These are phyloP conservation scores for Candida ortonii DNA, from an alignment of 805 yeast species.

Conservation along the genomic window DNA sequence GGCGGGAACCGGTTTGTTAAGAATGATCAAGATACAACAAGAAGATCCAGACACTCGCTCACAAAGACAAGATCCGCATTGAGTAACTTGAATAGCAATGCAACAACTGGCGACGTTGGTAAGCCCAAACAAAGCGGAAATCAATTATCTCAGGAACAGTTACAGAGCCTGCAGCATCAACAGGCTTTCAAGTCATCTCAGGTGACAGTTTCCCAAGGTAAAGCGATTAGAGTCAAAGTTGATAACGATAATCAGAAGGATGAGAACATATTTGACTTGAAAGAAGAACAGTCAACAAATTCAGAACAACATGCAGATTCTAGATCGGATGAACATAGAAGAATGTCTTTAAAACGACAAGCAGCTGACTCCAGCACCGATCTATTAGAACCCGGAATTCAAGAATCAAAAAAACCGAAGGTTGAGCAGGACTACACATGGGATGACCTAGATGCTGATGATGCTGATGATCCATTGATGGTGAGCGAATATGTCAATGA, in stretches of 20 bases:
- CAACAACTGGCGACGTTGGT: conserved; percentile 8
- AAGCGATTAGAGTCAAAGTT: conserved; percentile 14
- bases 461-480: conserved; percentile 75
- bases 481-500: conserved; percentile 89
- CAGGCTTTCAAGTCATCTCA: conserved; percentile 7
- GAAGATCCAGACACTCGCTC: conserved; percentile 17
- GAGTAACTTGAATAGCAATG: conserved; percentile 26
- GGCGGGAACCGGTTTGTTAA: conserved; percentile 14
- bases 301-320: conserved; percentile 5
- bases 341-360: conserved; percentile 44
- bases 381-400: conserved; percentile 26
- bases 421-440: conserved; percentile 45
- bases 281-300: conserved; percentile 4
- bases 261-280: conserved; percentile 1
- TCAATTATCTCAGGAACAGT: conserved; percentile 12
- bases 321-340: conserved; percentile 31
- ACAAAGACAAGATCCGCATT: conserved; percentile 28
- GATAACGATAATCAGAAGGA: conserved; percentile 11
- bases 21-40: conserved; percentile 9
- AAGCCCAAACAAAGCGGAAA: conserved; percentile 18
- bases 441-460: conserved; percentile 75
- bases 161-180: conserved; percentile 9
- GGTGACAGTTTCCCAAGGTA: conserved; percentile 11
- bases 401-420: conserved; percentile 31
- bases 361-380: conserved; percentile 56